Conservation (phyloP, 768 basidiomycete species). For the Suillus discolor region DNA sequence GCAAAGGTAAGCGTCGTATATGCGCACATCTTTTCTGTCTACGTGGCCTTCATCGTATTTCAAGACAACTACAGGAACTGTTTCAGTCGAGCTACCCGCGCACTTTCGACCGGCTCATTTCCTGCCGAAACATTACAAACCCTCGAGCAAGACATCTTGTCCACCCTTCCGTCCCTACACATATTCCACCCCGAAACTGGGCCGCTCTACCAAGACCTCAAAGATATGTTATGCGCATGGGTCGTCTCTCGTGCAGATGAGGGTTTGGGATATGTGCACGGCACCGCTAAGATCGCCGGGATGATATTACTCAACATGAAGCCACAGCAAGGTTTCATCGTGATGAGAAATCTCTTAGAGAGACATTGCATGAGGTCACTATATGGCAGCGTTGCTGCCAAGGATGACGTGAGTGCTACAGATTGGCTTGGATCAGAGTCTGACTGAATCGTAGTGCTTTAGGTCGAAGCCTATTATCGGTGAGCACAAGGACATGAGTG, state of each 20-base stretch:
- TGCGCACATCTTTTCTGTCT: background rate
- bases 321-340: constrained; percentile 70
- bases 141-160: constrained; percentile 75
- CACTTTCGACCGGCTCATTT: constrained; percentile 64
- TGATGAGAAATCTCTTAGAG: constrained; percentile 84
- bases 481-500: constrained; percentile 28
- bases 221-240: constrained; percentile 87
- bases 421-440: constrained; percentile 21
- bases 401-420: constrained; percentile 71
- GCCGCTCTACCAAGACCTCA: constrained; percentile 79
- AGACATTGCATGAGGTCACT: constrained; percentile 85
- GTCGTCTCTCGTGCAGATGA: constrained; percentile 84
- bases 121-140: constrained; percentile 59
- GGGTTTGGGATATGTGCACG: constrained; percentile 72
- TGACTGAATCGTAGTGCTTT: constrained; percentile 28
- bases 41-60: constrained; percentile 10
- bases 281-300: constrained; percentile 75
- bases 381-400: constrained; percentile 68
- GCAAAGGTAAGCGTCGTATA: constrained; percentile 60
- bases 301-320: constrained; percentile 89
- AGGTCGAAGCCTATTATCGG: constrained; percentile 95
- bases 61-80: constrained; percentile 75
- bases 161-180: constrained; percentile 75
- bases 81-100: constrained; percentile 72
- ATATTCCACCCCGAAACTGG: constrained; percentile 79